Evolutionary conservation across 2,329 filamentous ascomycete genomes (phyloP), one percentile per base, ranked within the genome.

Genomic region (Aspergillus puulaauensis): DNA sequence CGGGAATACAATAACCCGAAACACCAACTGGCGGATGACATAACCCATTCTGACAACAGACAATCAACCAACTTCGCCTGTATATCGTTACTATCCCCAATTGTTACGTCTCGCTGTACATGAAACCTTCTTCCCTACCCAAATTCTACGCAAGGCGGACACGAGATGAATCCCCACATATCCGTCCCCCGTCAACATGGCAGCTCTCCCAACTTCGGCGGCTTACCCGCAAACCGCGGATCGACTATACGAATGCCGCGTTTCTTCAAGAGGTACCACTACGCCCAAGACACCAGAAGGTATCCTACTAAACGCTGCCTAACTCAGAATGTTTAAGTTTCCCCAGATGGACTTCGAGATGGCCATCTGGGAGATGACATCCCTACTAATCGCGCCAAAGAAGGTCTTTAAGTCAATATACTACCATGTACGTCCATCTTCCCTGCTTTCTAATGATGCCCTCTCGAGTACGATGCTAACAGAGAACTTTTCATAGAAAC

Each of bases 271-370:
- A 80, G 85, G 79, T 81, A 57, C 50, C 9, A 23, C 19, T 8
- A 39, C 4, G 12, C 15, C 12, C 27, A 23, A 31, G 19, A 19
- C n/a, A 31, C 8, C 14, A 43, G 23, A 51, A 11, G 37, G 19
- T 17, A 21, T 24, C 4, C 21, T 21, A 27, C 54, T 56, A 24
- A 31, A 56, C 31, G 21, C 33, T 21, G 4, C 6, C 24, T 19
- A 27, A 19, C 19, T 48, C 51, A 82, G 81, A 57, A 75, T 89
- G 50, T 88, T 89, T 80, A 89, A 89, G 72, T 89, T 89, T 68
- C 86, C 86, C 11, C 86, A 88, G 66, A 89, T 89, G 86, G 86
- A 89, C 77, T 89, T 89, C 70, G 86, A 89, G 70, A 87, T 88
- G 80, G 86, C 86, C 19, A 83, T 88, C 64, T 89, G 86, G 86